phyloP scores from a whole-genome alignment of 345 rosid species.

The Firmiana major region DNA sequence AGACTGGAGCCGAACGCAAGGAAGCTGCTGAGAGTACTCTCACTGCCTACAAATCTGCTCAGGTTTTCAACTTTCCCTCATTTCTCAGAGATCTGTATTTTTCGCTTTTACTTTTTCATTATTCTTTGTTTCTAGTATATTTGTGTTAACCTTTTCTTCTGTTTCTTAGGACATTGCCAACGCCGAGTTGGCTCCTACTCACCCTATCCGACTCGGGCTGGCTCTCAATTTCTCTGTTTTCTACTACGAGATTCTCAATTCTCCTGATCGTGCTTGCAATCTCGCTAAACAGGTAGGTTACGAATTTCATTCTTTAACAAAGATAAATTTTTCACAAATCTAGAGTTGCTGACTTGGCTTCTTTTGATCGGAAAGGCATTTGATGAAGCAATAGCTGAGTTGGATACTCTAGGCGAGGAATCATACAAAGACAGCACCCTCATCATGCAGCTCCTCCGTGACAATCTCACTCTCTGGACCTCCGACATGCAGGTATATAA shows the following conservation, averaged over 20 bases:
- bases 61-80: constrained; percentile 35
- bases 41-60: constrained; percentile 83
- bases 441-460: constrained; percentile 97
- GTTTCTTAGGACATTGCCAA: constrained; percentile 68
- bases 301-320: neutral
- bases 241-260: constrained; percentile 86
- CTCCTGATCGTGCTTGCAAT: constrained; percentile 96
- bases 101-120: neutral
- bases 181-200: constrained; percentile 78
- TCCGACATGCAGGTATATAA: constrained; percentile 81
- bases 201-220: constrained; percentile 84
- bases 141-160: neutral
- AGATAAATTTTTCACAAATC: neutral
- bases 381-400: constrained; percentile 89
- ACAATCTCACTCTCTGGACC: constrained; percentile 96
- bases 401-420: constrained; percentile 91
- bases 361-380: constrained; percentile 54
- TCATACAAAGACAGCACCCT: constrained; percentile 95
- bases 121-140: no score
- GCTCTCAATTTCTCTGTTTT: constrained; percentile 92
- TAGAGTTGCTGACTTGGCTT: neutral
- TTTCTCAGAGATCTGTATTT: neutral
- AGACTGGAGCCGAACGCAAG: constrained; percentile 74
- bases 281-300: constrained; percentile 73
- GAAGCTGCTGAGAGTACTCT: constrained; percentile 83